Conservation (phyloP, 1,284 basidiomycete species). For the Pterula multifida region DNA sequence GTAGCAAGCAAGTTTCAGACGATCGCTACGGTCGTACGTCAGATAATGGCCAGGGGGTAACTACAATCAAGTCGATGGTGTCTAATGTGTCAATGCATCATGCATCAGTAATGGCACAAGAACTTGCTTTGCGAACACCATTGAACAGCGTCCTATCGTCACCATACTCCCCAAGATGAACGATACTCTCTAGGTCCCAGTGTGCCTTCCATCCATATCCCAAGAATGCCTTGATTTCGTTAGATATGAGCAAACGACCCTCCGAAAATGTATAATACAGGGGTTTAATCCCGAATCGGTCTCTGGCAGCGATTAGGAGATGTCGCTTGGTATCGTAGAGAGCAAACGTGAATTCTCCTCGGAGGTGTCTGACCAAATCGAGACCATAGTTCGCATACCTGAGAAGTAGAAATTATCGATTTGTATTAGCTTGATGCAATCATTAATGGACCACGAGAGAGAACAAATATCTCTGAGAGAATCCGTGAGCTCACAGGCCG, state of each 20-base stretch:
- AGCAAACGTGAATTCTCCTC: constrained; percentile 6
- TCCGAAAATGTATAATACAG: constrained; percentile 6
- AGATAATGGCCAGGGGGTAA: constrained; percentile 3
- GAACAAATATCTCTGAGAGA: neutral
- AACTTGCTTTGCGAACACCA: constrained; percentile 3
- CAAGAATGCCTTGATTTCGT: constrained; percentile 6
- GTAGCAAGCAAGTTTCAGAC: constrained; percentile 3
- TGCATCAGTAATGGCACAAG: neutral
- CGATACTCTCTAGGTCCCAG: neutral
- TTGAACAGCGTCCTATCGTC: constrained; percentile 7
- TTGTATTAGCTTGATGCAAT: constrained; percentile 1
- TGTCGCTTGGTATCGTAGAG: constrained; percentile 3
- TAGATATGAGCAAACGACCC: constrained; percentile 3
- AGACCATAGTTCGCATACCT: constrained; percentile 5
- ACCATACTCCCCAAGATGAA: constrained; percentile 1
- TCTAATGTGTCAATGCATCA: neutral
- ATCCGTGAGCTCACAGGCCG: constrained; percentile 9
- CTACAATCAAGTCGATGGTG: neutral
- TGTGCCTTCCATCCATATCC: constrained; percentile 5
- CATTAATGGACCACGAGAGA: neutral
- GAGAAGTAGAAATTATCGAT: neutral
- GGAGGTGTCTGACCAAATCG: constrained; percentile 5
- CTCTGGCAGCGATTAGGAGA: constrained; percentile 2
- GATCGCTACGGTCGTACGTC: constrained; percentile 2
- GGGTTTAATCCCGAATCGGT: constrained; percentile 6